Conservation (phyloP, 495 filamentous ascomycete genomes). For the Penicillium dipodomyicola region DNA sequence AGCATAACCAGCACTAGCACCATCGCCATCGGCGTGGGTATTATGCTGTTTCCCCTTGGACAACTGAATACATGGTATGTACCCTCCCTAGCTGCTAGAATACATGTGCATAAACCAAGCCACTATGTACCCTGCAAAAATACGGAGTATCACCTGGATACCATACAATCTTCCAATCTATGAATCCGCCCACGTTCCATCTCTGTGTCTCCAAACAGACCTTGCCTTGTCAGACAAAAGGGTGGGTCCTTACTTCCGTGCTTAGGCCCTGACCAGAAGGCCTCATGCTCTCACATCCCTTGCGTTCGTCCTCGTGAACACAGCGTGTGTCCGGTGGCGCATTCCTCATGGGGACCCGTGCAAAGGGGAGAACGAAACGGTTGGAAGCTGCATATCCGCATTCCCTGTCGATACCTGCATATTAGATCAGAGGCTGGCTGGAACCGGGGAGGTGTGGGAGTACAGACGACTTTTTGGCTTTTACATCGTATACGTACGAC, state of each 20-base stretch:
- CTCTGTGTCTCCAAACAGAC: background rate
- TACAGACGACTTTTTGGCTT: background rate
- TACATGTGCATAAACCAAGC: background rate
- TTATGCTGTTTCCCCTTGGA: background rate
- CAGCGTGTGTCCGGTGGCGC: constrained; percentile 12
- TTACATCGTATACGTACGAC: background rate
- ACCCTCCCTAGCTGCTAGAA: background rate
- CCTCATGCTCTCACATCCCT: constrained; percentile 21
- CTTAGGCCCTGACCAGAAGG: background rate
- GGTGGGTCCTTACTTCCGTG: constrained; percentile 15
- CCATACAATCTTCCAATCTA: background rate
- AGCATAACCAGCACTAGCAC: too few species aligned
- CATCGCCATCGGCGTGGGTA: background rate
- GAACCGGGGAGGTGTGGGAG: background rate
- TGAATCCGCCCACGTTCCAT: background rate
- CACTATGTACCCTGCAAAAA: background rate
- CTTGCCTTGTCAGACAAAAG: constrained; percentile 17
- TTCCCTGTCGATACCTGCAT: constrained; percentile 2
- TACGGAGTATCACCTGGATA: too few species aligned
- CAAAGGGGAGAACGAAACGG: constrained; percentile 12
- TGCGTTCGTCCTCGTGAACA: constrained; percentile 32
- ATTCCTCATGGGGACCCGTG: constrained; percentile 17
- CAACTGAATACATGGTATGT: background rate
- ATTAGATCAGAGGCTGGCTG: constrained; percentile 2
- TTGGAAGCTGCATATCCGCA: background rate